Base-by-base conservation (phyloP, 768 basidiomycete genomes). In the Auriscalpium orientale region DNA sequence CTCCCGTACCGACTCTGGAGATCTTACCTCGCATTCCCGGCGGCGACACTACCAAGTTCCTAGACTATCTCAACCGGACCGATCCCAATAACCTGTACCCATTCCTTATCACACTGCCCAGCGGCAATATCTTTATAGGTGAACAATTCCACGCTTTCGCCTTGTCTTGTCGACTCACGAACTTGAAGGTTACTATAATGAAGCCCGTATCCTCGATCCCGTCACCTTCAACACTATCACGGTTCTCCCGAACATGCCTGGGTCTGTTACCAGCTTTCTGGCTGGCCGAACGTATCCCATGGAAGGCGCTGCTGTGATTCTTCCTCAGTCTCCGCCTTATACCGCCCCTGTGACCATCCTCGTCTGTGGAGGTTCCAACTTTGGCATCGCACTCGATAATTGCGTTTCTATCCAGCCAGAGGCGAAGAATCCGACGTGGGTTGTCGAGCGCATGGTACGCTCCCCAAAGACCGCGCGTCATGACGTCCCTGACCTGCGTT, bases 1-100 rank as follows among this genome's bases (percentile, higher is more conserved):
- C 76, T 1, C 76, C 87, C 0, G 76, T 82, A 55, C 87, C 87
- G 0, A 88, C 77, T 59, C 69, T 90, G 37, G 89, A 91, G 68
- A 74, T 87, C 52, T 72, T 91, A 5, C 89, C 89, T 1, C 82
- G 73, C 33, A 84, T 85, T 9, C 66, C 66, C 0, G 89, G 88
- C 1, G 88, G 84, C 16, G 72, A 76, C 51, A 89, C 87, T 0
- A 71, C 74, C 10, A 55, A 85, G 52, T 74, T 80, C 49, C 75
- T 90, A 52, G 83, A 85, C 57, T 90, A 81, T 73, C 72, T 91
- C 35, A 66, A 72, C 36, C 76, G 87, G 28, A 90, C 89, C 5
- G 84, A 91, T 63, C 89, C 89, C 1, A 82, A 87, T 64, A 90
- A 90, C 62, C 67, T 91, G 49, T 91, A 91, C 63, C 89, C 89